Conservation (phyloP, 768 basidiomycete species). For the Lactarius psammicola region DNA sequence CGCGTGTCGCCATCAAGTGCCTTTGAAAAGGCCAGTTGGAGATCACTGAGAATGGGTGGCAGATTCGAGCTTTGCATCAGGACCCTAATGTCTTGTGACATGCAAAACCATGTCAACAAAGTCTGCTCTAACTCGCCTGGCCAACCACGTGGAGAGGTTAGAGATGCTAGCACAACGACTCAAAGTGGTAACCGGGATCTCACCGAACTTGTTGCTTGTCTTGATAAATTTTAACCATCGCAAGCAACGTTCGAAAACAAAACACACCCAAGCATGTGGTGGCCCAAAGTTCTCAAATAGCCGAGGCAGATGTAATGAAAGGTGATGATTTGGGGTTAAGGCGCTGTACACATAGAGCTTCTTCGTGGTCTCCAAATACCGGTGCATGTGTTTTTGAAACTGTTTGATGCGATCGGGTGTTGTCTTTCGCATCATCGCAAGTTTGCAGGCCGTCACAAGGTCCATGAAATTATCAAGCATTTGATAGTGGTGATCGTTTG, state of each 20-base stretch:
- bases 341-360: constrained; percentile 35
- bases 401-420: constrained; percentile 29
- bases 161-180: neutral
- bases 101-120: constrained; percentile 1
- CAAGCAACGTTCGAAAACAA: constrained; percentile 39
- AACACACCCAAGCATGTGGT: constrained; percentile 39
- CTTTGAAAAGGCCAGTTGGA: neutral
- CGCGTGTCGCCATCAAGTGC: neutral
- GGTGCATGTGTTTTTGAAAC: constrained; percentile 35
- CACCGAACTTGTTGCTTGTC: constrained; percentile 38
- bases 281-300: constrained; percentile 39
- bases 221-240: constrained; percentile 34
- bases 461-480: constrained; percentile 34
- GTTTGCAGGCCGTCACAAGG: constrained; percentile 37
- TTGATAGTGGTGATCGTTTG: neutral
- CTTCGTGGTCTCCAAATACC: constrained; percentile 36
- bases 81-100: neutral
- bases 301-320: constrained; percentile 40
- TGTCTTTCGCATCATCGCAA: constrained; percentile 34
- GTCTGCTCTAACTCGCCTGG: constrained; percentile 36
- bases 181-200: constrained; percentile 8
- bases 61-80: neutral
- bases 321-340: constrained; percentile 42
- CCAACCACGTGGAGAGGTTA: neutral
- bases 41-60: neutral